Percentiles rank a stretch among this genome's conserved stretches.
Conservation (phyloP, 306 rosid genomes). For the Astragalus membranaceus region DNA sequence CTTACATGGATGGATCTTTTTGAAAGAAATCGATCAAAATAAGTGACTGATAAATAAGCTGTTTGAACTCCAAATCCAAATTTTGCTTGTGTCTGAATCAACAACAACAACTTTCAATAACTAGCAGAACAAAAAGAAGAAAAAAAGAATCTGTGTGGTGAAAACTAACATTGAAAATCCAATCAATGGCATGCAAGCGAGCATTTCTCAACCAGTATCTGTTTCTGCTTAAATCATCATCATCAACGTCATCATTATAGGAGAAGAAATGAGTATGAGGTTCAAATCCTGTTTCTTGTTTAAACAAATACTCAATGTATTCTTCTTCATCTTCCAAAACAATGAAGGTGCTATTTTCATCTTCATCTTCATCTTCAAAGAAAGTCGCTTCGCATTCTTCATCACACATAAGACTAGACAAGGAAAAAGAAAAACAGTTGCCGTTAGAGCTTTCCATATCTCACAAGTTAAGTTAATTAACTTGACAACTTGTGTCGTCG, state of each 20-base stretch:
- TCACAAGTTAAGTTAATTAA: background rate
- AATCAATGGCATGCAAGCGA: conserved; percentile 60
- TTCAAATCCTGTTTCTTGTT: conserved; percentile 48
- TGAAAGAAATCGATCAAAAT: conserved; percentile 77
- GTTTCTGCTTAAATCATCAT: conserved; percentile 21
- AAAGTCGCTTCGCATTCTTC: conserved; percentile 45
- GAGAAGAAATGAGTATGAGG: conserved; percentile 21
- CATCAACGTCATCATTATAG: conserved; percentile 5
- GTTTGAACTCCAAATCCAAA: conserved; percentile 70
- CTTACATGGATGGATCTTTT: conserved; percentile 64
- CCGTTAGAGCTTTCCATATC: conserved; percentile 42
- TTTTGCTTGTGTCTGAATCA: conserved; percentile 53
- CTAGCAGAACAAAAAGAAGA: background rate
- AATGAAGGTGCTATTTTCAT: conserved; percentile 12
- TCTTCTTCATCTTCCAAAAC: conserved; percentile 53
- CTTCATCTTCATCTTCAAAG: conserved; percentile 21
- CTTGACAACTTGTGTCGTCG: conserved; percentile 1
- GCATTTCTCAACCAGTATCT: conserved; percentile 40
- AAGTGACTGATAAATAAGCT: conserved; percentile 59
- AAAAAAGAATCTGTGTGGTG: background rate
- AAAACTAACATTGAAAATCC: conserved; percentile 84
- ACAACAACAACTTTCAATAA: conserved; percentile 1
- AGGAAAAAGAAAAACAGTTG: conserved; percentile 41
- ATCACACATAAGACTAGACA: conserved; percentile 52
- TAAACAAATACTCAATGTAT: conserved; percentile 48